phyloP scores from a whole-genome alignment of 2,329 filamentous ascomycete species.

The Hawksworthiomyces lignivorus region DNA sequence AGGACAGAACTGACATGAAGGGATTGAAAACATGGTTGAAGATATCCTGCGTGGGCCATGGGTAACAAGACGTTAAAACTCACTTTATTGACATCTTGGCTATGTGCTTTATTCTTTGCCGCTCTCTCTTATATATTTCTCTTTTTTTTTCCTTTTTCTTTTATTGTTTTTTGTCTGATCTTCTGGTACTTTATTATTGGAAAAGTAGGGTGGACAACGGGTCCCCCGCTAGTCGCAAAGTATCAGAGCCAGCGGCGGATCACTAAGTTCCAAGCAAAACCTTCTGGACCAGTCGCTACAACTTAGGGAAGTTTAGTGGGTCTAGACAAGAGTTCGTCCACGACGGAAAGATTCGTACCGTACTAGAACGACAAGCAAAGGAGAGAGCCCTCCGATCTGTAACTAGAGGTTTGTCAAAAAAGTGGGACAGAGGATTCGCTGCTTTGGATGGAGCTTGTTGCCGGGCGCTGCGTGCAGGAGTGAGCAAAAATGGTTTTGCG shows the following conservation, averaged over 20 bases:
- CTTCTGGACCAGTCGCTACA: constrained; percentile 27
- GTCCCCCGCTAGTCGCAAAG: not conserved
- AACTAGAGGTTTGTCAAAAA: constrained; percentile 5
- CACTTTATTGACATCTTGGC: constrained; percentile 47
- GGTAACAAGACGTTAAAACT: constrained; percentile 25
- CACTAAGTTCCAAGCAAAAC: constrained; percentile 22
- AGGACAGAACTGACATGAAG: no score
- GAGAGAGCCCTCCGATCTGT: constrained; percentile 7
- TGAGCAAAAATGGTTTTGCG: constrained; percentile 4
- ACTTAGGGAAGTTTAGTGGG: constrained; percentile 20
- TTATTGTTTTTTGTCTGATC: not conserved
- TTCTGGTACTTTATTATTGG: constrained; percentile 12
- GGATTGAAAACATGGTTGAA: no score
- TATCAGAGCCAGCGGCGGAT: constrained; percentile 3
- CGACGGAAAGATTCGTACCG: constrained; percentile 22
- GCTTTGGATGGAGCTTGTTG: no score
- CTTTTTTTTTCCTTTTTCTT: constrained; percentile 14
- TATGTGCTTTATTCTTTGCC: not conserved
- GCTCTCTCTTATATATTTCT: not conserved
- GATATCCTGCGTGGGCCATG: no score
- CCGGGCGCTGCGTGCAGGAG: not conserved
- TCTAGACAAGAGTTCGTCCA: constrained; percentile 20
- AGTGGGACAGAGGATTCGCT: constrained; percentile 2
- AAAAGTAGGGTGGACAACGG: constrained; percentile 20
- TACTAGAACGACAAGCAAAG: constrained; percentile 22